Conservation (phyloP, 768 basidiomycete species). For the Phlebiopsis gigantea region DNA sequence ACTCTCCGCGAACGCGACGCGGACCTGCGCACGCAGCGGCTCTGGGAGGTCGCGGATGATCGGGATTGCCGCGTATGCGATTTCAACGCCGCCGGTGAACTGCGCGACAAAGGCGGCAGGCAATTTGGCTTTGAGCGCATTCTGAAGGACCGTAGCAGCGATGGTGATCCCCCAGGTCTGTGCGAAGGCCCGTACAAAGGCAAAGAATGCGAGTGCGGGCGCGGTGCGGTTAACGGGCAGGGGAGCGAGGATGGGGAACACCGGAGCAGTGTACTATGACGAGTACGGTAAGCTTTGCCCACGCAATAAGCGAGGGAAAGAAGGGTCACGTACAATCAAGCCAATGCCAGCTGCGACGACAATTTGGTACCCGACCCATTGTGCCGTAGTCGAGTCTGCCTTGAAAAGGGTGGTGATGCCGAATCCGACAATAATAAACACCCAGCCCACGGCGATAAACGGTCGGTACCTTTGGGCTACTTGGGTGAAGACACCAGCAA, state of each 20-base stretch:
- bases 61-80: slow-evolving; percentile 45
- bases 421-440: slow-evolving; percentile 30
- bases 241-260: slow-evolving; percentile 23
- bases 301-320: neutral
- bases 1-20: slow-evolving; percentile 36
- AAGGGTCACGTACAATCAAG: slow-evolving; percentile 11
- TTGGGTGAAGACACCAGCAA: slow-evolving; percentile 22
- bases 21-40: slow-evolving; percentile 29
- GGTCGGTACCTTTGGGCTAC: slow-evolving; percentile 24
- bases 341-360: slow-evolving; percentile 16
- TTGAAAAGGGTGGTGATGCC: slow-evolving; percentile 28
- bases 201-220: slow-evolving; percentile 29
- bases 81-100: slow-evolving; percentile 33
- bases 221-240: slow-evolving; percentile 27
- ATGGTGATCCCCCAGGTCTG: slow-evolving; percentile 51
- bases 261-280: slow-evolving; percentile 11
- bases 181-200: slow-evolving; percentile 20
- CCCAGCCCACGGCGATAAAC: slow-evolving; percentile 31
- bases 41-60: slow-evolving; percentile 30
- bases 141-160: slow-evolving; percentile 42
- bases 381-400: slow-evolving; percentile 15
- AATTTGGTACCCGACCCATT: slow-evolving; percentile 28
- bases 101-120: slow-evolving; percentile 32
- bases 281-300: no score
- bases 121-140: slow-evolving; percentile 36